A percentile compares a stretch with the other conserved stretches of the same genome.
These are phyloP conservation scores for Apiotrichum mycotoxinovorans DNA, from an alignment of 1,284 basidiomycete genomes.

Conservation along the genomic window DNA sequence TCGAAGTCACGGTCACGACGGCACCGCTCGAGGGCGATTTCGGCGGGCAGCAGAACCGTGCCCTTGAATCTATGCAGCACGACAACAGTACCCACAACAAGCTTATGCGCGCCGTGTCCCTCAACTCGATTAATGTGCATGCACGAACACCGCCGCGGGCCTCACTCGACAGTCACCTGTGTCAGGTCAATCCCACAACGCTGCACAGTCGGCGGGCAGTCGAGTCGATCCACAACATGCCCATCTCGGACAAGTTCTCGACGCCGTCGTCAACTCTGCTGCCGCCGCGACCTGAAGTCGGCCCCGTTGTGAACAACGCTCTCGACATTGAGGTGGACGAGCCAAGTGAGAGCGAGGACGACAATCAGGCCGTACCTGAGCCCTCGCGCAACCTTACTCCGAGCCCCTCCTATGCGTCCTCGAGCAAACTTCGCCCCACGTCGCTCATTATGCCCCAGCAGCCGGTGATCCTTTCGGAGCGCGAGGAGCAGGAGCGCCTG, in stretches of 20 bases:
- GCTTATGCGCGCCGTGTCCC: conserved; percentile 11
- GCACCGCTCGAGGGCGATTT: not conserved
- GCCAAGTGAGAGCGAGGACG: no score
- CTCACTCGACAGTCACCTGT: not conserved
- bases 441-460: not conserved
- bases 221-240: no score
- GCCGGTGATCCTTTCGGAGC: not conserved
- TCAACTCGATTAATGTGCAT: conserved; percentile 5
- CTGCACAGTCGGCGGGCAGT: not conserved
- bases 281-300: no score
- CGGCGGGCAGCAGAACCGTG: conserved; percentile 9
- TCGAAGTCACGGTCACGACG: not conserved
- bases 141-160: not conserved
- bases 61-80: conserved; percentile 3
- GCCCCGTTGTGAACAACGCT: no score
- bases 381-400: no score
- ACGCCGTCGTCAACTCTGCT: not conserved
- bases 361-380: no score
- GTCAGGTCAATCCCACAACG: no score
- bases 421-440: not conserved
- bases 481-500: conserved; percentile 30
- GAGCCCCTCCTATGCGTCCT: no score
- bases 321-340: no score
- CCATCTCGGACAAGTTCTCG: no score
- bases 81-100: not conserved